Base-by-base conservation (phyloP, 768 basidiomycete genomes). In the Sarcodon aspratus region DNA sequence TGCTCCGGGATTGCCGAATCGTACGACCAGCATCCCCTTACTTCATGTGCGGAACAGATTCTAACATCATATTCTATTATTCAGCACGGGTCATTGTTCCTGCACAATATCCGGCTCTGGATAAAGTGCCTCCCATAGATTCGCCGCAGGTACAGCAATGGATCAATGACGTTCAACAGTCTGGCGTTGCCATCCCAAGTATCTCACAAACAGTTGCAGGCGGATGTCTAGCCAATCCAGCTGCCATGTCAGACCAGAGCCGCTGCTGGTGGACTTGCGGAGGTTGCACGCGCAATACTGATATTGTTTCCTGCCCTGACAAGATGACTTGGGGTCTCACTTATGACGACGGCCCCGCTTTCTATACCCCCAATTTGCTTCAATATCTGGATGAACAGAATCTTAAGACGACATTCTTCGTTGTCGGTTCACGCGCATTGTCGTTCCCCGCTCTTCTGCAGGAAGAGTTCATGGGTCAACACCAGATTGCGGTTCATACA, bases 231-330 rank as follows among this genome's bases (percentile, higher is more conserved):
- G 71, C 75, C 36, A 85, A 87, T 59, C 62, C 59, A 0, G 50
- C 57, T 8, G 75, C 72, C 1, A 80, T 76, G 8, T 64, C 68
- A 7, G 80, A 85, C 60, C 40, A 60, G 5, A 65, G 61, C 9
- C 69, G 78, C 18, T 86, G 85, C 65, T 89, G 86, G 86, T 89
- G 83, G 85, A 83, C 84, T 10, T 87, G 85, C 59, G 74, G 78
- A 56, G 79, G 81, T 36, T 89, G 86, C 66, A 78, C 74, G 3
- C 70, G 76, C 13, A 52, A 64, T n/a, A 75, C 75, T 1, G 89
- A 92, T 59, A 72, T 93, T 56, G 74, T 75, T 12, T 68, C 70
- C 17, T 95, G 91, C 66, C 86, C 87, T 11, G 72, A 76, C 35
- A 72, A 79, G 57, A 51, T 65, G 52, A 71, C 69, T 27, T 80